Conservation (phyloP, 768 basidiomycete species). For the Polyporus arcularius region DNA sequence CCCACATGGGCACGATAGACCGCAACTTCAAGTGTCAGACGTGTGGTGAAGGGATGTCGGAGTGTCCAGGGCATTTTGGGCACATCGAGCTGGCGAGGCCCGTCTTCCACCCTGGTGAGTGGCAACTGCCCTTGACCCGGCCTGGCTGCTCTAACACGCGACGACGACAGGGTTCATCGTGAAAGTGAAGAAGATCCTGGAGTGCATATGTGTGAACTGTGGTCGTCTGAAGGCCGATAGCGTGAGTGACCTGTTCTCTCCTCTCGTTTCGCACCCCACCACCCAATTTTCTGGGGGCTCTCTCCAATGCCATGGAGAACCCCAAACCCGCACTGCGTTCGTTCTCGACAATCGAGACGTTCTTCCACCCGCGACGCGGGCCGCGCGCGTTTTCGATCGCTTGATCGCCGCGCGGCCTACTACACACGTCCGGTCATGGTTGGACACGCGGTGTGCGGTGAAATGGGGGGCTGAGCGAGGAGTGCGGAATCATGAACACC, state of each 20-base stretch:
- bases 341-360: conserved; percentile 80
- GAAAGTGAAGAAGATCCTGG: conserved; percentile 99
- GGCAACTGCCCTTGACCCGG: background rate
- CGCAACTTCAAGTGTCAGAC: conserved; percentile 99
- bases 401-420: conserved; percentile 85
- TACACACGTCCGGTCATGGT: conserved; percentile 71
- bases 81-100: conserved; percentile 96
- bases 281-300: conserved; percentile 99
- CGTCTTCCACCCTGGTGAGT: conserved; percentile 94
- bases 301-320: conserved; percentile 91
- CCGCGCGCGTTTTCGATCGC: conserved; percentile 89
- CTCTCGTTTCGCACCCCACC: conserved; percentile 91
- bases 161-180: conserved; percentile 77
- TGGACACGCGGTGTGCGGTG: conserved; percentile 90
- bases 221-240: conserved; percentile 96
- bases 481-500: conserved; percentile 65
- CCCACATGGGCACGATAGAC: conserved; percentile 97
- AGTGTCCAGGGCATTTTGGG: conserved; percentile 99
- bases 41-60: conserved; percentile 99
- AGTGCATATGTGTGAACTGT: conserved; percentile 98
- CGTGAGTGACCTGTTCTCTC: conserved; percentile 86
- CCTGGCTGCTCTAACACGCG: background rate
- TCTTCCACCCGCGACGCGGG: conserved; percentile 77
- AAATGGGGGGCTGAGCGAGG: conserved; percentile 99
- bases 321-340: conserved; percentile 87